Percentiles rank a stretch among this genome's conserved stretches.
Evolutionary conservation across 1,284 basidiomycete species (phyloP).

Genomic region (Schizopora paradoxa): DNA sequence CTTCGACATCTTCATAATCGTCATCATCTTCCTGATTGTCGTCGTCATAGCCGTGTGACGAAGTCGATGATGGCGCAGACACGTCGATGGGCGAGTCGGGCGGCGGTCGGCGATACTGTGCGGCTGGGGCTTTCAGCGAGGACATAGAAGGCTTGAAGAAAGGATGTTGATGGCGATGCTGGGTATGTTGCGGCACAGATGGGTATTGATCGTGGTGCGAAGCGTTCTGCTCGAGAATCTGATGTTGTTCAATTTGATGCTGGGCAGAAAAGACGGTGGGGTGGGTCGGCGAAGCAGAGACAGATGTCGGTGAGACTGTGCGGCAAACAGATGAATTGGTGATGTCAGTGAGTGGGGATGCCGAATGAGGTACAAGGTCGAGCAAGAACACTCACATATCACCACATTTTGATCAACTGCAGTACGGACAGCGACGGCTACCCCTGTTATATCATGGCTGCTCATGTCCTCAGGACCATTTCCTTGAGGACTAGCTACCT

Average conservation of each 20-base stretch:
- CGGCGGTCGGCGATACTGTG: constrained; percentile 7
- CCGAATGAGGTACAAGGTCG: too few species aligned
- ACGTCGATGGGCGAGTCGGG: constrained; percentile 17
- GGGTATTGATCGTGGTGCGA: not conserved
- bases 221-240: too few species aligned
- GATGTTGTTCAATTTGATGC: constrained; percentile 5
- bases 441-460: not conserved
- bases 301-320: too few species aligned
- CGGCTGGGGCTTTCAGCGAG: too few species aligned
- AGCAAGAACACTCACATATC: not conserved
- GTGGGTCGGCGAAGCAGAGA: not conserved
- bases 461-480: not conserved
- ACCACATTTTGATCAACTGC: constrained; percentile 1
- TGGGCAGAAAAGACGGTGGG: constrained; percentile 6
- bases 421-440: not conserved
- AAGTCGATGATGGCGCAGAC: constrained; percentile 1
- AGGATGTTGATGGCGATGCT: constrained; percentile 6
- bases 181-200: not conserved
- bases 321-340: too few species aligned
- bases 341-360: too few species aligned
- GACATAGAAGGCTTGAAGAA: too few species aligned
- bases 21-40: constrained; percentile 4
- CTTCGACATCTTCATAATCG: constrained; percentile 5
- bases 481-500: not conserved
- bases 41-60: constrained; percentile 10